Evolutionary conservation across 257 asterid species (phyloP).

Genomic region (Avicennia marina): DNA sequence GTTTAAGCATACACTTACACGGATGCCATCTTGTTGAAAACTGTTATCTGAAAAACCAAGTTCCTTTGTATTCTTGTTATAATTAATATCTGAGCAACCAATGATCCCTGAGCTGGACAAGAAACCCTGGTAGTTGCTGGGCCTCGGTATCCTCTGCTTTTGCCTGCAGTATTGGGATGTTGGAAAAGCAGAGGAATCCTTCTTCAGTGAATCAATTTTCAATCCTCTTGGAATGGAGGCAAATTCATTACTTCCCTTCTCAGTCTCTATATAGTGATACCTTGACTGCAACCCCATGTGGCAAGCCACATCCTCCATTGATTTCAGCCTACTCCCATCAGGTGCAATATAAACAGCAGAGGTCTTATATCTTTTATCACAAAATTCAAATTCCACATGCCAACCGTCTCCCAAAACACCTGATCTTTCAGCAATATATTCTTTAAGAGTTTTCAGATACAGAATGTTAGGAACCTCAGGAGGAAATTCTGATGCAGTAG

Average conservation of each 20-base stretch:
- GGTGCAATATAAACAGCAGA: conserved; percentile 63
- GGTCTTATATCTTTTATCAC: conserved; percentile 43
- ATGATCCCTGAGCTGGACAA: conserved; percentile 26
- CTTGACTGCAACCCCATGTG: conserved; percentile 53
- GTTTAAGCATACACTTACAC: conserved; percentile 27
- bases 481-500: conserved; percentile 25
- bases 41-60: conserved; percentile 13
- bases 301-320: conserved; percentile 72
- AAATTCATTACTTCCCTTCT: conserved; percentile 32
- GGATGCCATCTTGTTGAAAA: conserved; percentile 15
- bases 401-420: conserved; percentile 78
- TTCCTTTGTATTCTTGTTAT: conserved; percentile 14
- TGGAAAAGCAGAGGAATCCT: conserved; percentile 36
- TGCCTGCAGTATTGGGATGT: conserved; percentile 31
- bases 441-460: conserved; percentile 64
- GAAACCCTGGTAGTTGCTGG: conserved; percentile 24
- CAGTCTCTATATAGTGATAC: conserved; percentile 30
- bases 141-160: conserved; percentile 33
- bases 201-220: conserved; percentile 28
- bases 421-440: conserved; percentile 58
- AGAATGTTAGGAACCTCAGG: conserved; percentile 38
- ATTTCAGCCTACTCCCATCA: conserved; percentile 64
- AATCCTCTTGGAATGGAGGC: conserved; percentile 26
- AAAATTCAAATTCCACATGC: conserved; percentile 70
- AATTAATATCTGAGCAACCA: conserved; percentile 17